These are phyloP conservation scores for Arthromyces matolae DNA, from an alignment of 768 basidiomycete genomes.

Conservation along the genomic window DNA sequence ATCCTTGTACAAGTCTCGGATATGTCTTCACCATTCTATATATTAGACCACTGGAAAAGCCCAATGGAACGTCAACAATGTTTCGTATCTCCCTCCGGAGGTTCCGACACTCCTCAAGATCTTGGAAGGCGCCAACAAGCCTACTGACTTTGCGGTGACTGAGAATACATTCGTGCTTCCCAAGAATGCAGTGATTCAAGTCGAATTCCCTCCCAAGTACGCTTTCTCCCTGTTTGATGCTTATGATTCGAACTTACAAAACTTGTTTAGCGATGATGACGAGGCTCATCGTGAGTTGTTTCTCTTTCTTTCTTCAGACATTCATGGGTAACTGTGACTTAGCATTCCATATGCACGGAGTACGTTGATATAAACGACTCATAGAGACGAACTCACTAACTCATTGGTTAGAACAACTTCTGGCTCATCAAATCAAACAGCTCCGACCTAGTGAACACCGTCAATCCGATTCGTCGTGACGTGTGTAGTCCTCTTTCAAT, in stretches of 20 bases:
- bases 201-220: constrained; percentile 29
- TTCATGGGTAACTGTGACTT: neutral
- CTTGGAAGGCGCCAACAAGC: constrained; percentile 27
- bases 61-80: constrained; percentile 31
- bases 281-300: constrained; percentile 25
- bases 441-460: constrained; percentile 30
- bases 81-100: constrained; percentile 28
- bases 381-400: too few relatives aligned
- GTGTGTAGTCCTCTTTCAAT: constrained; percentile 8
- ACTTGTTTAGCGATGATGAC: constrained; percentile 19
- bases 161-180: constrained; percentile 40
- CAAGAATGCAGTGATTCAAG: constrained; percentile 33
- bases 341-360: constrained; percentile 32
- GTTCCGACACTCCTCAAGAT: constrained; percentile 30
- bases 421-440: constrained; percentile 35
- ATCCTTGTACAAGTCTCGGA: neutral
- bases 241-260: neutral
- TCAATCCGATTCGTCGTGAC: constrained; percentile 44
- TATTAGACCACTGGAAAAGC: constrained; percentile 20
- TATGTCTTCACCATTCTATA: neutral
- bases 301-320: too few relatives aligned
- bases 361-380: too few relatives aligned
- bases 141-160: constrained; percentile 26
- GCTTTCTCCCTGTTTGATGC: neutral
- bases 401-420: constrained; percentile 37